Base-by-base conservation (phyloP, 2,329 filamentous ascomycete genomes). In the Diatrype stigma region DNA sequence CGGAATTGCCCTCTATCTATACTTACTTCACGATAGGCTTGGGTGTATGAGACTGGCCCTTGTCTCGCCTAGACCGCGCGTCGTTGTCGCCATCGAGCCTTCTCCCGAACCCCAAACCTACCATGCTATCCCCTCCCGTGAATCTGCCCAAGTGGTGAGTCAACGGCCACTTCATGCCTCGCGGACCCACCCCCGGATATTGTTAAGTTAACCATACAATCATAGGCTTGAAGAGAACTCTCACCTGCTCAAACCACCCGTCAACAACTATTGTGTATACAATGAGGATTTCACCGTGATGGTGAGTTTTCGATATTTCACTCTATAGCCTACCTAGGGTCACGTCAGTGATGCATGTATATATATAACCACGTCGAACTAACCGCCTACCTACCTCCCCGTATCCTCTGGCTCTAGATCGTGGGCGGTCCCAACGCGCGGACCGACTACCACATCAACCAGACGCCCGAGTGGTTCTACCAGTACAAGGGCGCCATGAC, bases 261-360 rank as follows among this genome's bases (percentile, higher is more conserved):
- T 97, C 65, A 96, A 96, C 75, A 97, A 97, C 75, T 95, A 94
- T 77, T 96, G 92, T 74, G 90, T 97, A 64, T 96, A 96, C 75
- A 88, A 96, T 67, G 81, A 88, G 50, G 81, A 82, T 64, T 82
- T 93, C 53, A 91, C 87, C 40, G 87, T 94, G 66, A 94, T 94
- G 89, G 85, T 86, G 64, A 47, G 63, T 58, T 51, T 11, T 17
- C 21, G 46, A 28, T 10, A 28, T 22, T 42, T 7, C 46, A 26
- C 26, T 6, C 26, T 30, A 30, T 5, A 5, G 5, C 5, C 26
- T 30, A 30, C 26, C 26, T 30, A 6, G 26, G 26, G 5, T 30
- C 26, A 30, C 10, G 10, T 30, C 26, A 30, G 5, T 10, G 6
- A 30, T 30, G 6, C 26, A 30, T 30, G 6, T 10, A 30, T 30